Conservation (phyloP, 805 yeast species). For the Candida germanica region DNA sequence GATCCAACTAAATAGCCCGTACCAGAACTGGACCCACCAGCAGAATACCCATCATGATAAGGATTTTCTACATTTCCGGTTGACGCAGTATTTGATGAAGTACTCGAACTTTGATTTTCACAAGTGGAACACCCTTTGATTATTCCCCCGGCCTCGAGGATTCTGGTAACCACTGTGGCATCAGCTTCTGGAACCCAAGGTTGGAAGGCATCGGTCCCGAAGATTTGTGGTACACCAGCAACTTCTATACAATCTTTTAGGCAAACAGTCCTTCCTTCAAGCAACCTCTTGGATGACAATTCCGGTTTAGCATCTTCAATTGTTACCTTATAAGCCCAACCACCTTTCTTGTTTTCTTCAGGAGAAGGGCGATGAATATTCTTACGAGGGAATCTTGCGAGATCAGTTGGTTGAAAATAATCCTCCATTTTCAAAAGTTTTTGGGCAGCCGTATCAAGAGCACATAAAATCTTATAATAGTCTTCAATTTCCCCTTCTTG, state of each 20-base stretch:
- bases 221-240: constrained; percentile 15
- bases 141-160: constrained; percentile 10
- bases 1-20: constrained; percentile 49
- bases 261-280: constrained; percentile 13
- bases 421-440: constrained; percentile 12
- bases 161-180: constrained; percentile 13
- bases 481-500: constrained; percentile 10
- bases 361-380: constrained; percentile 4
- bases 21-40: constrained; percentile 54
- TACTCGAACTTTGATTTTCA: constrained; percentile 15
- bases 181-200: constrained; percentile 15
- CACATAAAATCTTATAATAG: constrained; percentile 13
- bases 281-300: constrained; percentile 7
- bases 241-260: constrained; percentile 14
- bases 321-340: constrained; percentile 16
- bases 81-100: constrained; percentile 15
- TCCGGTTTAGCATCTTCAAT: constrained; percentile 16
- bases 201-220: constrained; percentile 14
- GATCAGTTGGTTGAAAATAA: constrained; percentile 11
- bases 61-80: constrained; percentile 17
- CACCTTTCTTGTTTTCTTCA: constrained; percentile 13
- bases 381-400: constrained; percentile 10
- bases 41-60: constrained; percentile 14
- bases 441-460: constrained; percentile 12
- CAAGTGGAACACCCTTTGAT: constrained; percentile 15